Evolutionary conservation across 2,329 filamentous ascomycete genomes (phyloP), one percentile per base, ranked within the genome.

Genomic region (Beauveria rudraprayagi): DNA sequence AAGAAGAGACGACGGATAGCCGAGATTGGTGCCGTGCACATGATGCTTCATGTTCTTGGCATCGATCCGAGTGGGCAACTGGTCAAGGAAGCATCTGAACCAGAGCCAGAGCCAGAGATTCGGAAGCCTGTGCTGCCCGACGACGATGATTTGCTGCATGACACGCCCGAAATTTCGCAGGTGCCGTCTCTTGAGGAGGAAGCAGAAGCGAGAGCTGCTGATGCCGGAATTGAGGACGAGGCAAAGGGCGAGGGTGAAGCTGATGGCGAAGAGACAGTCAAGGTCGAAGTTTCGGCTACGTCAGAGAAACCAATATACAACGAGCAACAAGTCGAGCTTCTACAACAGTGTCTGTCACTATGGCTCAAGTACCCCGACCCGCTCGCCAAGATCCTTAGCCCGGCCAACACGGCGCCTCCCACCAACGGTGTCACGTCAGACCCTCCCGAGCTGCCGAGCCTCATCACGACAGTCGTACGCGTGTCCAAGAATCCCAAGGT

Each of bases 401-500:
- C 83, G 3, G 72, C 76, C 56, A 87, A 88, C 69, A 90, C 86
- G 10, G 81, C 87, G 57, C 88, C 90, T 3, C 90, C 90, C 0
- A 74, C 79, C 4, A 83, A 88, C 67, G 89, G 89, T 17, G 72
- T 81, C 50, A 72, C 77, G 4, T 69, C 75, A 0, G 78, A 80
- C 66, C 76, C 71, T 70, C 78, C 74, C 22, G 72, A 74, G 11
- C 78, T 78, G 16, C 89, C 87, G 1, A 85, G 83, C 37, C 86
- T 95, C 53, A 80, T 91, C 26, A 88, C 91, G 0, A 90, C 85
- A 1, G 87, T 96, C 46, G 85, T 91, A 57, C 84, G 86, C 46
- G 84, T 94, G 9, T 83, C 87, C 59, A 96, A 96, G 75, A 95
- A 94, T 67, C 84, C 87, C 1, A 85, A 84, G 48, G 82, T 94